Evolutionary conservation across 1,284 basidiomycete species (phyloP).

Genomic region (Stygiomarasmius scandens): DNA sequence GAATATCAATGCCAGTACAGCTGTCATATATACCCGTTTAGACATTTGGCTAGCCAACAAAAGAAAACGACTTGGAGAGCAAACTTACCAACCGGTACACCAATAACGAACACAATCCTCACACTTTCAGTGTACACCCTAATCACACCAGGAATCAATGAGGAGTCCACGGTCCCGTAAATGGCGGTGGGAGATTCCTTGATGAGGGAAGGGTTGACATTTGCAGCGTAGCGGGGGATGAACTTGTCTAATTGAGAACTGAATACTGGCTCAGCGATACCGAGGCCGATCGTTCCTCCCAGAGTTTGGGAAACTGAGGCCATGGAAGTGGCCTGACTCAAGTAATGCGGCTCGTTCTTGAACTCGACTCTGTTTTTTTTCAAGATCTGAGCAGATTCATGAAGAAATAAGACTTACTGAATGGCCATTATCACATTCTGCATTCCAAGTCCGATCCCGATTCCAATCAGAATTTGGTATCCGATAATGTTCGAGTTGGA

Average conservation of each 20-base stretch:
- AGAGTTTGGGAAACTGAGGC: slow-evolving; percentile 19
- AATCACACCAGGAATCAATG: slow-evolving; percentile 12
- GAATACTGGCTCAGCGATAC: slow-evolving; percentile 21
- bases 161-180: slow-evolving; percentile 4
- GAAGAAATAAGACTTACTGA: slow-evolving; percentile 9
- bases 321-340: slow-evolving; percentile 21
- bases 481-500: slow-evolving; percentile 37
- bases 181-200: slow-evolving; percentile 11
- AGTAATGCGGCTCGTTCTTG: slow-evolving; percentile 11
- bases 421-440: slow-evolving; percentile 28
- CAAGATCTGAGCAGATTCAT: neutral
- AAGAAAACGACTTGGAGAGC: too few relatives aligned
- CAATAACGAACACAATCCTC: slow-evolving; percentile 14
- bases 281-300: slow-evolving; percentile 21
- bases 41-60: neutral
- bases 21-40: neutral
- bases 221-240: slow-evolving; percentile 15
- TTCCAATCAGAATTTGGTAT: slow-evolving; percentile 39
- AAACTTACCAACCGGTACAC: slow-evolving; percentile 13
- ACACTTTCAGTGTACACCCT: slow-evolving; percentile 10
- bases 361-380: slow-evolving; percentile 16
- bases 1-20: slow-evolving; percentile 3
- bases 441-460: slow-evolving; percentile 25
- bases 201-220: slow-evolving; percentile 6
- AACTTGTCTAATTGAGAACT: slow-evolving; percentile 10